Conservation (phyloP, 768 basidiomycete species). For the Lentinula edodes region DNA sequence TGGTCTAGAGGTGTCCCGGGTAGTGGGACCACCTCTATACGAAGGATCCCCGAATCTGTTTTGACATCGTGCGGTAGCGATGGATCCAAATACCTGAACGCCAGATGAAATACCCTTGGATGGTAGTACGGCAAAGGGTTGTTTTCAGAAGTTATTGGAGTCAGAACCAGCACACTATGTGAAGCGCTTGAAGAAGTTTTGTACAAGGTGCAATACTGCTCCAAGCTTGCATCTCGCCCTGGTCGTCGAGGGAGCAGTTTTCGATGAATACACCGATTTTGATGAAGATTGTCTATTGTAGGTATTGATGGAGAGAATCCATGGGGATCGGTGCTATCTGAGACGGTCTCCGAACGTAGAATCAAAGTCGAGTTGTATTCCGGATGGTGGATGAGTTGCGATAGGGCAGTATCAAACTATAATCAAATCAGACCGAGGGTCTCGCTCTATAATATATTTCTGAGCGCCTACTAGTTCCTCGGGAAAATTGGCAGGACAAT, state of each 20-base stretch:
- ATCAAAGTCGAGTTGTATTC: slow-evolving; percentile 93
- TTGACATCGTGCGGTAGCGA: background rate
- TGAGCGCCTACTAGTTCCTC: slow-evolving; percentile 31
- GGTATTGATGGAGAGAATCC: slow-evolving; percentile 21
- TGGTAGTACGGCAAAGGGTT: slow-evolving; percentile 81
- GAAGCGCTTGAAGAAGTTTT: slow-evolving; percentile 13
- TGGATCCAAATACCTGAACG: slow-evolving; percentile 61
- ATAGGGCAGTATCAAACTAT: slow-evolving; percentile 70
- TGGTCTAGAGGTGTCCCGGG: slow-evolving; percentile 41
- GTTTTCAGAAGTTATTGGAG: slow-evolving; percentile 44
- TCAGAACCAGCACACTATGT: slow-evolving; percentile 44
- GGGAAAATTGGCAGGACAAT: slow-evolving; percentile 37
- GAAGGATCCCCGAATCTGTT: slow-evolving; percentile 27
- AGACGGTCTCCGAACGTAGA: slow-evolving; percentile 69
- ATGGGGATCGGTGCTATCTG: slow-evolving; percentile 22
- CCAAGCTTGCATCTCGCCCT: slow-evolving; percentile 63
- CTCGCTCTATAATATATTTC: background rate
- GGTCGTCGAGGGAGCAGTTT: slow-evolving; percentile 75
- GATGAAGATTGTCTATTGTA: slow-evolving; percentile 25
- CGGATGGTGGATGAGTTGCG: slow-evolving; percentile 78
- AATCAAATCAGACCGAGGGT: background rate
- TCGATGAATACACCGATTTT: slow-evolving; percentile 55
- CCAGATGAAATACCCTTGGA: slow-evolving; percentile 73
- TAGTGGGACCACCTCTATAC: slow-evolving; percentile 56
- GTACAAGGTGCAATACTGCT: slow-evolving; percentile 79